phyloP scores from a whole-genome alignment of 2,329 filamentous ascomycete species.

The Capronia americana region DNA sequence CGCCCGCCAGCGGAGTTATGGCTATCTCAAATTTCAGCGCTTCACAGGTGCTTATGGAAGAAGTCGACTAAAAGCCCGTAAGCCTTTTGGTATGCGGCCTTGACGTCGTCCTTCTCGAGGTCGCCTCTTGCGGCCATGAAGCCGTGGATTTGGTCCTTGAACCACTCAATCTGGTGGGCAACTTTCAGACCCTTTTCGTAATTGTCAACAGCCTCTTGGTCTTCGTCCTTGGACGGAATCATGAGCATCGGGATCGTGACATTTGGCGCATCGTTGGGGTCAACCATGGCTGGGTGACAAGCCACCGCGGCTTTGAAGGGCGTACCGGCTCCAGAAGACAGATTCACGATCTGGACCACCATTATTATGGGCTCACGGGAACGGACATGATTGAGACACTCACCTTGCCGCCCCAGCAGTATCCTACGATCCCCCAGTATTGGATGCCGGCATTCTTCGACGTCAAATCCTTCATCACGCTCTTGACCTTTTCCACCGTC shows the following conservation, averaged over 20 bases:
- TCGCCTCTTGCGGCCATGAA: constrained; percentile 55
- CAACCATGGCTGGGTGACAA: constrained; percentile 67
- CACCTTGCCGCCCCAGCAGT: constrained; percentile 64
- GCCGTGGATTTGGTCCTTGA: constrained; percentile 52
- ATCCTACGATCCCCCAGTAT: constrained; percentile 66
- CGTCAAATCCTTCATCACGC: constrained; percentile 61
- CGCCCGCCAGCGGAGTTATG: too few relatives aligned
- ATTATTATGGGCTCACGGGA: background rate
- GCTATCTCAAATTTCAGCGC: background rate
- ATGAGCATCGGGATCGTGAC: constrained; percentile 64
- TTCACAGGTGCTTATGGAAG: constrained; percentile 49
- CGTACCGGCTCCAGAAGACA: constrained; percentile 62
- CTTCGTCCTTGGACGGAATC: constrained; percentile 64
- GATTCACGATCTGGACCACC: constrained; percentile 48
- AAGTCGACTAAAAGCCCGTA: constrained; percentile 51
- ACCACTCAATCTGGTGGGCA: constrained; percentile 53
- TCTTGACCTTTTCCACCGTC: constrained; percentile 62
- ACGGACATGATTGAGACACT: background rate
- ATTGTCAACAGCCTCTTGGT: constrained; percentile 53
- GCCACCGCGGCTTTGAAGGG: constrained; percentile 64
- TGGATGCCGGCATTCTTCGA: constrained; percentile 55
- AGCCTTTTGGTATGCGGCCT: constrained; percentile 53
- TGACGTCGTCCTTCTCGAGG: constrained; percentile 48
- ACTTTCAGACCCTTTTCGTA: constrained; percentile 50
- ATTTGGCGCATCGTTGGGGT: constrained; percentile 61